Percentiles rank a stretch among this genome's conserved stretches.
These are phyloP conservation scores for Chaetoscypha palmicola DNA, from an alignment of 2,329 filamentous ascomycete genomes.

Conservation along the genomic window DNA sequence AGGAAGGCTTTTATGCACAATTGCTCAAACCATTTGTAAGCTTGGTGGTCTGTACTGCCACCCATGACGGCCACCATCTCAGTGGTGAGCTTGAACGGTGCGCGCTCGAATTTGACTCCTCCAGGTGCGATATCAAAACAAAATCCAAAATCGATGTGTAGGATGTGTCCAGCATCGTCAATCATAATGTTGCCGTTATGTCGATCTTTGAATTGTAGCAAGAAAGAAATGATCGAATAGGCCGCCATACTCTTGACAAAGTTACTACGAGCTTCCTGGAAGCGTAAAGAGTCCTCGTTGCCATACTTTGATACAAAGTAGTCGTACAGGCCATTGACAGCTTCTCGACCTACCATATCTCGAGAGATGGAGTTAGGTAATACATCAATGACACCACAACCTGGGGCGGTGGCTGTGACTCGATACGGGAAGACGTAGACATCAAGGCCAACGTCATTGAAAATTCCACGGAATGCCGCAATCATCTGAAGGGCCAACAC, in stretches of 20 bases:
- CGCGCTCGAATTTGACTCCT: constrained; percentile 94
- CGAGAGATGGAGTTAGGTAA: constrained; percentile 95
- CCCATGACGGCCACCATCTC: constrained; percentile 99
- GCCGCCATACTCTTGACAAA: constrained; percentile 99
- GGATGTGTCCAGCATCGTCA: constrained; percentile 90
- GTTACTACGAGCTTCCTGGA: constrained; percentile 91
- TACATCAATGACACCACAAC: constrained; percentile 96
- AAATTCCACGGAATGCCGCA: constrained; percentile 92
- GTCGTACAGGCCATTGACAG: constrained; percentile 95
- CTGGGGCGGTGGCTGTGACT: constrained; percentile 93
- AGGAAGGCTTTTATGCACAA: constrained; percentile 94
- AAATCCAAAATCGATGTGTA: constrained; percentile 99
- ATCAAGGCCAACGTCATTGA: constrained; percentile 88
- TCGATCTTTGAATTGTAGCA: constrained; percentile 97
- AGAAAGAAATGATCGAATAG: constrained; percentile 92
- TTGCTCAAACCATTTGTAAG: constrained; percentile 95
- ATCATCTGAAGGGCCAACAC: constrained; percentile 97
- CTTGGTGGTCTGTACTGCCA: constrained; percentile 72
- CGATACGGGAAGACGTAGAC: constrained; percentile 97
- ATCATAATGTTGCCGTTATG: constrained; percentile 99
- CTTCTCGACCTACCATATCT: constrained; percentile 96
- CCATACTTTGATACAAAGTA: constrained; percentile 98
- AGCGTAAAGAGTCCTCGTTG: constrained; percentile 87
- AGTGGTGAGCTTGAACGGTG: constrained; percentile 93
- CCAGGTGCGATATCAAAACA: constrained; percentile 98